Base-by-base conservation (phyloP, 805 yeast species). In the Barnettozyma salicaria region DNA sequence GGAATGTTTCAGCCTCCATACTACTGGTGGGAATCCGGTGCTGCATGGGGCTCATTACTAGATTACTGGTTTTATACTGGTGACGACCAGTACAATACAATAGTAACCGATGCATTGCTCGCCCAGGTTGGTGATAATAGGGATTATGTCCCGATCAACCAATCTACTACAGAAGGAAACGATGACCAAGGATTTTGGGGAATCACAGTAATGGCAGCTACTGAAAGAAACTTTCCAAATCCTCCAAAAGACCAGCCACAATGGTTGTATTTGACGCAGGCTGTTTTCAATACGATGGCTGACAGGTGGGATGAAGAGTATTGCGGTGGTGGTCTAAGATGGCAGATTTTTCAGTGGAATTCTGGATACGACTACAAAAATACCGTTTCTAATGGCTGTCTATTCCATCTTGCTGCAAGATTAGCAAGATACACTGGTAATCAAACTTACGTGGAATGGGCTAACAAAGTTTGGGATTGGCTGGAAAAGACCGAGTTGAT, bases 1-100 rank as follows among this genome's bases (percentile, higher is more conserved):
- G 98, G 97, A 29, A 78, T 83, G 88, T 89, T 92, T 59, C 66
- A 79, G 10, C 64, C 69, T 54, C 97, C 97, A 0, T 89, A 90
- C 68, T 90, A 90, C 69, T 90, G 97, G 98, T 89, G 97, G 97
- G 87, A 88, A 64, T 95, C 97, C 8, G 97, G 97, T 48, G 95
- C 89, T 43, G 96, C 90, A 2, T 87, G 88, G 85, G 95, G 96
- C 7, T 69, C 83, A 14, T 65, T 90, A 70, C 55, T 90, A 30
- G 96, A 88, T 58, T 81, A 83, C 60, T 71, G 86, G 64, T 78
- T 57, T 48, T 80, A 69, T 56, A 75, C 85, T 58, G 73, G 80
- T 26, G 82, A 89, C 57, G 72, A 71, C 45, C 75, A 89, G 1
- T 84, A 76, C 50, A 80, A 72, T 30, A 67, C 68, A 10, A 40